Evolutionary conservation across 805 yeast genomes (phyloP).

Genomic region (Starmerella potacharoeniae): DNA sequence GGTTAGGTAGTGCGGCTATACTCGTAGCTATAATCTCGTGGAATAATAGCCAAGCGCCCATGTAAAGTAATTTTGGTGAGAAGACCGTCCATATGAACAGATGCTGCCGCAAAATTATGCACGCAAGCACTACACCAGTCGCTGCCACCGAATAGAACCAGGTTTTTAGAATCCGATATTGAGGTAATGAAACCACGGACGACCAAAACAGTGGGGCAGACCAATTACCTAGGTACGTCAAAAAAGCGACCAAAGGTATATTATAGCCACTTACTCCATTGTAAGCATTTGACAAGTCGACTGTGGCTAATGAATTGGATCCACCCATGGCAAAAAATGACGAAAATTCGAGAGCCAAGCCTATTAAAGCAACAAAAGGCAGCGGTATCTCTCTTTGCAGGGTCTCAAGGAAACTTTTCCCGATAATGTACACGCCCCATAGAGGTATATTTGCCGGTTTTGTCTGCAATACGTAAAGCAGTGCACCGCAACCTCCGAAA

Average conservation of each 20-base stretch:
- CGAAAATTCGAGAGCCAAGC: slow-evolving; percentile 54
- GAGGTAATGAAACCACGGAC: slow-evolving; percentile 25
- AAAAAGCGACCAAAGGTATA: slow-evolving; percentile 56
- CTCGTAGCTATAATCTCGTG: slow-evolving; percentile 24
- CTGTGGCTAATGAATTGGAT: slow-evolving; percentile 83
- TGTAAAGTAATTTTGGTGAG: slow-evolving; percentile 79
- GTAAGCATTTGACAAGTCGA: slow-evolving; percentile 83
- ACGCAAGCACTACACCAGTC: slow-evolving; percentile 36
- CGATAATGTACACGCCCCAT: slow-evolving; percentile 17
- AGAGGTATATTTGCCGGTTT: slow-evolving; percentile 46
- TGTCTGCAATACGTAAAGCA: slow-evolving; percentile 44
- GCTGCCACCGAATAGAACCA: slow-evolving; percentile 16
- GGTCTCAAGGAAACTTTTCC: neutral
- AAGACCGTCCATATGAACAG: slow-evolving; percentile 96
- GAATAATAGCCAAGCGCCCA: slow-evolving; percentile 52
- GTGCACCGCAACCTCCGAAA: neutral
- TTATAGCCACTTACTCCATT: slow-evolving; percentile 72
- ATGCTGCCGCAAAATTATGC: slow-evolving; percentile 67
- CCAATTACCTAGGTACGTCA: slow-evolving; percentile 79
- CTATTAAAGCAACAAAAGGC: slow-evolving; percentile 21
- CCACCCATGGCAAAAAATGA: slow-evolving; percentile 81
- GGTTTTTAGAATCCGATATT: slow-evolving; percentile 25
- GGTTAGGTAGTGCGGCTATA: neutral
- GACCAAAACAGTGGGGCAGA: slow-evolving; percentile 79
- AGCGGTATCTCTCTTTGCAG: neutral